Conservation (phyloP, 1,284 basidiomycete species). For the Ceratobasidium sp. region DNA sequence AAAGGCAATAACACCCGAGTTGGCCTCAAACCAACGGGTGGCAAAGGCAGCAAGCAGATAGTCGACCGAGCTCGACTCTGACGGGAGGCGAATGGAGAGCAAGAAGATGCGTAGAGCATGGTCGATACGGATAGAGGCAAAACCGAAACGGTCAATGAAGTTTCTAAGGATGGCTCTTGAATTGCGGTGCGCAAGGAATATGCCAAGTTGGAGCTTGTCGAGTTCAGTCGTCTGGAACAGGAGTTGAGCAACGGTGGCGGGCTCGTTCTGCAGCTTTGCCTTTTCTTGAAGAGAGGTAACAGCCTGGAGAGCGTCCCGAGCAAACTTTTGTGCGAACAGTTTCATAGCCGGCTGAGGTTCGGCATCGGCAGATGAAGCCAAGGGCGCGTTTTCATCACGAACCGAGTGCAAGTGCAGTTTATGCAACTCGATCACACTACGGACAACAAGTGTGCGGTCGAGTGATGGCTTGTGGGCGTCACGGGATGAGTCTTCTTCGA, state of each 20-base stretch:
- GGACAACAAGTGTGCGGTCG: conserved; percentile 87
- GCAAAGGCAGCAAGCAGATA: conserved; percentile 74
- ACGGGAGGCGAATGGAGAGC: conserved; percentile 78
- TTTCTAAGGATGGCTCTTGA: conserved; percentile 80
- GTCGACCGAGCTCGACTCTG: conserved; percentile 73
- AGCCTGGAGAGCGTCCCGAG: conserved; percentile 75
- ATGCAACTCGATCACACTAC: conserved; percentile 83
- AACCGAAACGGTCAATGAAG: conserved; percentile 88
- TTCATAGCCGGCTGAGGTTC: conserved; percentile 69
- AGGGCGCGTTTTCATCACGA: conserved; percentile 57
- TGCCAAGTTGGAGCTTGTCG: conserved; percentile 83
- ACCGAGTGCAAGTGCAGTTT: conserved; percentile 75
- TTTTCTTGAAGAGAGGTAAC: conserved; percentile 69
- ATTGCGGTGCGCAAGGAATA: conserved; percentile 77
- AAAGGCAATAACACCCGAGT: conserved; percentile 78
- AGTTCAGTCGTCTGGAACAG: conserved; percentile 88
- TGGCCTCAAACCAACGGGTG: conserved; percentile 89
- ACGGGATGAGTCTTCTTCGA: conserved; percentile 68
- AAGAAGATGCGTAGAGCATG: conserved; percentile 89
- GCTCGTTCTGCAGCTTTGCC: conserved; percentile 67
- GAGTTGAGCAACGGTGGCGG: conserved; percentile 76
- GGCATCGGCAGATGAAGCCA: conserved; percentile 50
- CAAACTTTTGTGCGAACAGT: conserved; percentile 78
- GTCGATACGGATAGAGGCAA: conserved; percentile 85
- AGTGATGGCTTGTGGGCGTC: conserved; percentile 72